Conservation (phyloP, 768 basidiomycete genomes). For the Rubroboletus pulcherrimus region DNA sequence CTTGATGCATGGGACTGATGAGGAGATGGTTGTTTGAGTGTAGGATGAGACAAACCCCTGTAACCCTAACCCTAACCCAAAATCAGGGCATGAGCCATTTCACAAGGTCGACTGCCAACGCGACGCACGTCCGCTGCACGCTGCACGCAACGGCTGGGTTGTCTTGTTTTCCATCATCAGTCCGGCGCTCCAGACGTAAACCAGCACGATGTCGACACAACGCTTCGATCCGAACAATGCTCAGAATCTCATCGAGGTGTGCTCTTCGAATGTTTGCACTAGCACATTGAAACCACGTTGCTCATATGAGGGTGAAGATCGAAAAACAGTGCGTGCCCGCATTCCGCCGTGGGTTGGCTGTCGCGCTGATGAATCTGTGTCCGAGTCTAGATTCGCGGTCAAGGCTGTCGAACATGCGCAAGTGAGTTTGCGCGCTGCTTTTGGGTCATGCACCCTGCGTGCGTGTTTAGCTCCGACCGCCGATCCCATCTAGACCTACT, state of each 20-base stretch:
- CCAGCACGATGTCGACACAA: conserved; percentile 39
- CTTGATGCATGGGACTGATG: neutral
- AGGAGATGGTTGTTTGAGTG: neutral
- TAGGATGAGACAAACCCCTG: neutral
- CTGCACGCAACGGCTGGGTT: neutral
- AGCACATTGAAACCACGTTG: conserved; percentile 20
- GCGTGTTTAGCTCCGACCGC: conserved; percentile 5
- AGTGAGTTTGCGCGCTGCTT: conserved; percentile 42
- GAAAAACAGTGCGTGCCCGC: conserved; percentile 81
- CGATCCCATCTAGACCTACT: conserved; percentile 68
- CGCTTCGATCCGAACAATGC: conserved; percentile 86
- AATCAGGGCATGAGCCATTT: neutral
- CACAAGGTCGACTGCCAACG: neutral
- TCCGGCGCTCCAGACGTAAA: conserved; percentile 18
- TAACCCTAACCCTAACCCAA: conserved; percentile 29
- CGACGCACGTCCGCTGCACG: neutral
- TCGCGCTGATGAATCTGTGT: conserved; percentile 10
- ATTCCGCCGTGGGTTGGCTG: neutral
- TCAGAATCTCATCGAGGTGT: conserved; percentile 87
- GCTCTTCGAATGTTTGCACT: conserved; percentile 19
- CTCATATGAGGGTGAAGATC: conserved; percentile 50
- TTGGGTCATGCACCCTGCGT: neutral
- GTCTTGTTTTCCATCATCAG: neutral
- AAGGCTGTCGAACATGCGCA: conserved; percentile 96
- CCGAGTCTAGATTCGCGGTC: conserved; percentile 43